These are phyloP conservation scores for Lodderomyces orthopsilosis DNA, from an alignment of 1,139 yeast genomes.

Conservation along the genomic window DNA sequence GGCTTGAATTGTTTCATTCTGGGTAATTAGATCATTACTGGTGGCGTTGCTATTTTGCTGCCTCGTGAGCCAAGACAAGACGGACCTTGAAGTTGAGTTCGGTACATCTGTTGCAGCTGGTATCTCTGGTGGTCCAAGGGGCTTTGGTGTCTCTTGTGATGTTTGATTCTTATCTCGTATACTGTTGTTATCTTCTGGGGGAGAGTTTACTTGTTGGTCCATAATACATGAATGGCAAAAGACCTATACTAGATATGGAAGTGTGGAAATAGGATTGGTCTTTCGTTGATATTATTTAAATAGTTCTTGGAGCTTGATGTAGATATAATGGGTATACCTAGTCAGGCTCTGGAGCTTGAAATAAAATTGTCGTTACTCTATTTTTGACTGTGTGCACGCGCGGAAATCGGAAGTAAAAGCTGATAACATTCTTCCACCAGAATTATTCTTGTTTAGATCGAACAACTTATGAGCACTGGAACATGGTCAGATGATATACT, in stretches of 20 bases:
- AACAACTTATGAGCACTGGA: background rate
- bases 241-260: too few species aligned
- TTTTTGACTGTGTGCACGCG: too few species aligned
- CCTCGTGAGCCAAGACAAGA: background rate
- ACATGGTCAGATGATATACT: constrained; percentile 26
- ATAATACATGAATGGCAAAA: background rate
- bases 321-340: too few species aligned
- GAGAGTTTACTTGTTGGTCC: background rate
- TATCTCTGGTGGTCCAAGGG: background rate
- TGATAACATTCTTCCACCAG: too few species aligned
- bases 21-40: background rate
- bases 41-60: background rate
- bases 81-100: background rate
- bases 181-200: background rate
- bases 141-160: background rate
- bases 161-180: background rate
- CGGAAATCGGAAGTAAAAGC: too few species aligned
- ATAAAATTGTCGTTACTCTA: too few species aligned
- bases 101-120: background rate
- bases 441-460: too few species aligned
- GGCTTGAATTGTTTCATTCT: background rate
- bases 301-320: too few species aligned
- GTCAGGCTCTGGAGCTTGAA: too few species aligned
- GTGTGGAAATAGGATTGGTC: too few species aligned
- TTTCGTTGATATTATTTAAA: too few species aligned